Percentiles rank a stretch among this genome's conserved stretches.
Conservation (phyloP, 495 filamentous ascomycete species). For the Aspergillus cristatus region DNA sequence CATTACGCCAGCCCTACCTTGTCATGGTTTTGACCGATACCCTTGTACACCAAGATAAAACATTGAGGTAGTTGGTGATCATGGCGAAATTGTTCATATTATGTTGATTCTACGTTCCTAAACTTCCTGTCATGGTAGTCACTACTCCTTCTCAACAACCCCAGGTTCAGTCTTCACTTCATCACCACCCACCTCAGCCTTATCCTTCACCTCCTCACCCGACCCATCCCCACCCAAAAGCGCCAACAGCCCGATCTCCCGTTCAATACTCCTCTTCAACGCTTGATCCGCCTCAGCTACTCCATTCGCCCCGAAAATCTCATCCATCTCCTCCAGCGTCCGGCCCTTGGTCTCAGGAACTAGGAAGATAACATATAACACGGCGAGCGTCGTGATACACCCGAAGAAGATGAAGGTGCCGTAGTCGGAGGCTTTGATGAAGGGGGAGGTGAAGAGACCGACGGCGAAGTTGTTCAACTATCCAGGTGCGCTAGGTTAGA, state of each 20-base stretch:
- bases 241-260: constrained; percentile 24
- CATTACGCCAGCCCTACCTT: constrained; percentile 4
- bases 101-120: too few species aligned
- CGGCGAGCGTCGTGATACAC: constrained; percentile 37
- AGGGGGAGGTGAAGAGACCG: constrained; percentile 29
- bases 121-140: too few species aligned
- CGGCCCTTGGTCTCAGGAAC: constrained; percentile 50
- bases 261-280: constrained; percentile 24
- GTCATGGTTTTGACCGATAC: constrained; percentile 11
- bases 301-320: constrained; percentile 35
- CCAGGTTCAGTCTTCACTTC: too few species aligned
- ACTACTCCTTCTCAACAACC: too few species aligned
- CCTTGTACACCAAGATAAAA: constrained; percentile 10
- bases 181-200: too few species aligned
- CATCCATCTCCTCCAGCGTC: constrained; percentile 49
- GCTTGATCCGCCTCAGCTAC: constrained; percentile 24
- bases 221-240: constrained; percentile 17
- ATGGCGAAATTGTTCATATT: too few species aligned
- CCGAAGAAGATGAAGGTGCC: constrained; percentile 42
- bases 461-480: constrained; percentile 46
- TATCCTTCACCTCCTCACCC: constrained; percentile 4
- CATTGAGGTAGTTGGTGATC: too few species aligned
- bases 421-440: constrained; percentile 23
- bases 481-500: not conserved
- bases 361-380: constrained; percentile 39